These are phyloP conservation scores for Pyrenopolyporus hunteri DNA, from an alignment of 495 filamentous ascomycete genomes.

Conservation along the genomic window DNA sequence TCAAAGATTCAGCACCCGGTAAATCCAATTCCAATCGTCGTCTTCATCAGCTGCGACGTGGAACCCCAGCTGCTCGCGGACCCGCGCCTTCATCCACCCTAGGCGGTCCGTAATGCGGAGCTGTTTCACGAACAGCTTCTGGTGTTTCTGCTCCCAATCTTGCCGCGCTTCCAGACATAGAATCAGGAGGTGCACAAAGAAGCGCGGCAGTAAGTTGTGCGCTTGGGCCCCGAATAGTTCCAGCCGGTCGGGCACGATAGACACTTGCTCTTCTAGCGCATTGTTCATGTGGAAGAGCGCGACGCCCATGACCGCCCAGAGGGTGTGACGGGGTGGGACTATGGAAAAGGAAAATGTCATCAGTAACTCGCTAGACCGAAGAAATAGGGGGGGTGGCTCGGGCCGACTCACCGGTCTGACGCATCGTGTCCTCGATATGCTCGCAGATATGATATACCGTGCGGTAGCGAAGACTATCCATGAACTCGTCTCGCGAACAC, in stretches of 20 bases:
- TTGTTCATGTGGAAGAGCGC: slow-evolving; percentile 33
- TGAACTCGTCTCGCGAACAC: not conserved
- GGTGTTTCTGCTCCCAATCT: not conserved
- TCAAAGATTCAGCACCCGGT: too few relatives aligned
- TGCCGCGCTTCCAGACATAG: slow-evolving; percentile 21
- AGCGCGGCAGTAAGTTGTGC: slow-evolving; percentile 18
- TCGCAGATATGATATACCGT: slow-evolving; percentile 29
- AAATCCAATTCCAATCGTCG: not conserved
- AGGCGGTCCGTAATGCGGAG: slow-evolving; percentile 13
- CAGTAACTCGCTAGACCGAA: not conserved
- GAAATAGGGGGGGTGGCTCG: not conserved
- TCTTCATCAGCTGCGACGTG: not conserved
- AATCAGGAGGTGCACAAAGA: slow-evolving; percentile 27
- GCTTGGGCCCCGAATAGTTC: slow-evolving; percentile 32
- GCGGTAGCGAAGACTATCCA: slow-evolving; percentile 26
- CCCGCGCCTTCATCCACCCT: slow-evolving; percentile 15
- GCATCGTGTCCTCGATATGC: slow-evolving; percentile 17
- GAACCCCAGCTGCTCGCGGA: not conserved
- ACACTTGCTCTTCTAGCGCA: slow-evolving; percentile 27
- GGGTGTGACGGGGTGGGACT: slow-evolving; percentile 24
- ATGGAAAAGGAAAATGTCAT: not conserved
- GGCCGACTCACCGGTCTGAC: not conserved
- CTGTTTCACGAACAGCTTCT: slow-evolving; percentile 9
- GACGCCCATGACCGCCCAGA: slow-evolving; percentile 20
- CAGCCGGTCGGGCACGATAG: slow-evolving; percentile 29